These are phyloP conservation scores for Skeletonema costatum DNA, from an alignment of 108 stramenopile genomes.

Conservation along the genomic window DNA sequence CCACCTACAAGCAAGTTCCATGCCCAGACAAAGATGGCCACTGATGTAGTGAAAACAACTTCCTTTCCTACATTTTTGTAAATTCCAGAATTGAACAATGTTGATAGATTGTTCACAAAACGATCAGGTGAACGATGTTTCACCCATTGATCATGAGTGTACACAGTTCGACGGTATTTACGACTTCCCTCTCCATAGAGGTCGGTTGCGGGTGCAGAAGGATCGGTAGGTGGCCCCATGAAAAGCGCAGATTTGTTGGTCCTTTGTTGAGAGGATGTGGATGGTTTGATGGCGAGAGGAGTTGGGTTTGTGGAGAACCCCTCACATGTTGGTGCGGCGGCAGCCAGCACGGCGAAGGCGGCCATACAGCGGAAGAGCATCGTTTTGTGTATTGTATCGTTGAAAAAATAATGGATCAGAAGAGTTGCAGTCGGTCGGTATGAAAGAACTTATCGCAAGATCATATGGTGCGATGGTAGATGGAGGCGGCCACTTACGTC, in stretches of 20 bases:
- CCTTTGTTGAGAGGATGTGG: conserved; percentile 2
- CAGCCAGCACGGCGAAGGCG: conserved; percentile 14
- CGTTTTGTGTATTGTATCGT: not conserved
- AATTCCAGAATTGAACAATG: conserved; percentile 50
- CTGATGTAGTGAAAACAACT: conserved; percentile 31
- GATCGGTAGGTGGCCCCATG: conserved; percentile 6
- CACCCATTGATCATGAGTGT: conserved; percentile 74
- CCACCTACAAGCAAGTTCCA: conserved; percentile 53
- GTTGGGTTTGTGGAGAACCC: conserved; percentile 18
- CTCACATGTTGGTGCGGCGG: conserved; percentile 6
- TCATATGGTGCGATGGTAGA: not conserved
- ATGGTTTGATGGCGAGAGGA: conserved; percentile 9
- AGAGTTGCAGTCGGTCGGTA: not conserved
- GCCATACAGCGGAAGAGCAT: conserved; percentile 21
- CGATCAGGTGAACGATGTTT: conserved; percentile 63
- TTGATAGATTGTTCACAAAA: conserved; percentile 47
- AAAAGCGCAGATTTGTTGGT: not conserved
- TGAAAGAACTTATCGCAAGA: not conserved
- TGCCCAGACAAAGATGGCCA: conserved; percentile 42
- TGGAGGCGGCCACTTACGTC: not conserved
- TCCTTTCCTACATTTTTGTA: conserved; percentile 46
- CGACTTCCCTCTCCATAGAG: conserved; percentile 57
- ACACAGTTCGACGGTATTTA: conserved; percentile 69
- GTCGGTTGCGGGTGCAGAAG: not conserved
- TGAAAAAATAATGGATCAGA: not conserved